Base-by-base conservation (phyloP, 176 grass and related monocot species). In the Lolium perenne region DNA sequence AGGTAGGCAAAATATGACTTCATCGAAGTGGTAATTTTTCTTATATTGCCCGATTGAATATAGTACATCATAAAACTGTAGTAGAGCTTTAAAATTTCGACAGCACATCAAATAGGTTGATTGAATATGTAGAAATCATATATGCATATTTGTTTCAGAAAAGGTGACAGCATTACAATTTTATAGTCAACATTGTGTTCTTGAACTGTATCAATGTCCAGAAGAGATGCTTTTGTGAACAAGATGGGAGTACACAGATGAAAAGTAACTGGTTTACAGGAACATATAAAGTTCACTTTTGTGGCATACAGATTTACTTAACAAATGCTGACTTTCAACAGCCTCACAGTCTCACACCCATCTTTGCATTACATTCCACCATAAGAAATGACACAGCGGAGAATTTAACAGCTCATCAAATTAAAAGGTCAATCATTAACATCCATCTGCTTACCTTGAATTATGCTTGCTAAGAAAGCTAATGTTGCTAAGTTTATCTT, bases 381-480 rank as follows among this genome's bases (percentile, higher is more conserved):
- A 79, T 21, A 47, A 55, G 49, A 25, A 61, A 69, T 41, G 56
- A 69, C 6, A 67, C 4, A 50, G 23, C 45, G 76, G 4, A 4
- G 0, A 62, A 56, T 18, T 56, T 56, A 56, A 56, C 54, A 56
- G 54, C 54, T 56, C 17, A 56, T 56, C 17, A 56, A 62, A 41
- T 53, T 56, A 57, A 64, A 75, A 67, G 41, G 57, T 66, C 48
- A 66, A 40, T 21, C 57, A 87, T 53, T 20, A 62, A 40, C 32
- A 17, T 86, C 29, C 29, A 18, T 87, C 4, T 40, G 54, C 29
- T 87, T 74, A 47, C 50, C 21, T 41, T 64, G 7, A 49, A 71
- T 80, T 57, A 71, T 76, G 71, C 70, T 56, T 76, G 41, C 40
- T 65, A 82, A 43, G 54, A 58, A 56, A 22, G 80, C 46, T 73